Base-by-base conservation (phyloP, 306 rosid genomes). In the Vigna mungo region DNA sequence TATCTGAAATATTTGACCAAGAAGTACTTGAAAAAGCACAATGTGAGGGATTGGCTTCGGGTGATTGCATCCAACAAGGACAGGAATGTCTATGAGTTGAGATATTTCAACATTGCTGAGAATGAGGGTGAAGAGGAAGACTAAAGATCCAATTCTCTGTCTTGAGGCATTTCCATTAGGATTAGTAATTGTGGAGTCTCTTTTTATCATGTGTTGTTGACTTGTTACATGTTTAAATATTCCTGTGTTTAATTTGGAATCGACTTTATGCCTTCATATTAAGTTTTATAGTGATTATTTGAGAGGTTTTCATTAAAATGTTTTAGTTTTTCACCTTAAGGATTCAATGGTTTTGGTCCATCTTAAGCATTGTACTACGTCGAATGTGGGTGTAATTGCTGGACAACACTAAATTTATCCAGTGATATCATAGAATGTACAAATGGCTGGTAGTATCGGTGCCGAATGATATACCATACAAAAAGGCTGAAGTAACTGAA, bases 61-160 rank as follows among this genome's bases (percentile, higher is more conserved):
- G 97, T 93, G 47, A 93, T 93, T 79, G 86, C 97, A 5, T 91
- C 98, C 64, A 93, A 93, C 93, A 93, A 93, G 85, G 98, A 93
- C 74, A 59, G 96, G 18, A 91, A 87, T 65, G 83, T 93, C 51
- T 93, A 91, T 54, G 98, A 93, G 82, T 86, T 93, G 86, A 89
- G 97, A 86, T 93, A 93, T 93, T 93, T 93, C 84, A 91, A 93
- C 90, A 93, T 91, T 60, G 97, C 97, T 2, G 98, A 93, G 81
- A 93, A 93, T 17, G 98, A 93, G 87, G 98, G 91, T 4, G 98
- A 93, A 86, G 97, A 93, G 80, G 98, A 93, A 77, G 98, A 91
- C 54, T 88, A 72, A 87, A 34, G 62, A 15, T 66, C 49, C n/a
- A 43, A 64, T 54, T 27, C 44, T 30, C 48, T 41, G 54, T 83